Evolutionary conservation across 208 protist genomes (phyloP), one percentile per base, ranked within the genome.

Genomic region (Trypanosoma rangeli): DNA sequence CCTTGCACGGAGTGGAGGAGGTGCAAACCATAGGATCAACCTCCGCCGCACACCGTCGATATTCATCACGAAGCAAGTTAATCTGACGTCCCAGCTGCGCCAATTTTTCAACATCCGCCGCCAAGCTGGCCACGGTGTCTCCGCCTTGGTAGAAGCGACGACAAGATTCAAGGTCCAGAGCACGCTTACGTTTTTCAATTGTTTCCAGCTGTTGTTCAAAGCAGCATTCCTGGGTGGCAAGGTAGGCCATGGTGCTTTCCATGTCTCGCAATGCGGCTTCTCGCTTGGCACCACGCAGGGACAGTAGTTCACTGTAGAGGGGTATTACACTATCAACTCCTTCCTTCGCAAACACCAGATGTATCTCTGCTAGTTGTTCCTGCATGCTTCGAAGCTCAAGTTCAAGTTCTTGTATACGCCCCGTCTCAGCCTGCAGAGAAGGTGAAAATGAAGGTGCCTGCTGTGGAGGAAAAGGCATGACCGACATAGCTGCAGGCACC

Each of bases 251-350:
- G 18, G 62, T 70, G 26, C 55, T 61, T 20, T 71, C 72, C 35
- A 53, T 33, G 42, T 71, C 64, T 33, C 59, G 42, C 20, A 66
- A 1, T 22, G 50, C 59, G 12, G 55, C 31, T n/a, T 71, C 44
- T 28, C 53, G 49, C 44, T 64, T 69, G 39, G 74, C 60, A 22
- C 62, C 35, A n/a, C 85, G 85, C 20, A 90, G 65, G 2, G 68
- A 22, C 31, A 83, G 67, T 24, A 90, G 70, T 54, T 90, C 85
- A 48, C 77, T 73, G 66, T 90, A 90, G 10, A 90, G 65, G 7
- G 85, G 77, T 33, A 84, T 48, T 0, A 90, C 33, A 10, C 70
- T 85, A 26, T 63, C 46, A 22, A 60, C 69, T 24, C 76, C 59
- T 64, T 90, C 85, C 22, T 79, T 79, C 9, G 50, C 67, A 35